phyloP scores from a whole-genome alignment of 192 early-diverging fungal species.

The Entomortierella parvispora region DNA sequence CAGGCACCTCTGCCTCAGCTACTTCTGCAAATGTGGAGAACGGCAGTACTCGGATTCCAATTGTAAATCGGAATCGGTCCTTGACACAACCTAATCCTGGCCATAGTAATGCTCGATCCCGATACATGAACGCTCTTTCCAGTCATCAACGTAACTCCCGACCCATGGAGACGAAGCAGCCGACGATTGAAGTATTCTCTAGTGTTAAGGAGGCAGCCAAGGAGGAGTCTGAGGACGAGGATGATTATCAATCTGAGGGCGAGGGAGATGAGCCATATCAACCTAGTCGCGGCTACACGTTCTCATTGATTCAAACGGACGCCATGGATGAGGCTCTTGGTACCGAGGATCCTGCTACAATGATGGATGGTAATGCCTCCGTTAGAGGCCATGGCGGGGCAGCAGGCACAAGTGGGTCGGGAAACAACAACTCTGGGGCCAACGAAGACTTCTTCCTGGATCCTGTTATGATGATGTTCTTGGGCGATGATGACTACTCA shows the following conservation, averaged over 20 bases:
- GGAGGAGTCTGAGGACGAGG: constrained; percentile 70
- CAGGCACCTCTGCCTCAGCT: not conserved
- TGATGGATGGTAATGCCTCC: constrained; percentile 12
- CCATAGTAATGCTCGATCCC: constrained; percentile 16
- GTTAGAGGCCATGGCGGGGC: not conserved
- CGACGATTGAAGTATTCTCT: constrained; percentile 63
- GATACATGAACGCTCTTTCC: constrained; percentile 33
- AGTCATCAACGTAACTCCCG: constrained; percentile 11
- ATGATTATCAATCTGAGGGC: constrained; percentile 57
- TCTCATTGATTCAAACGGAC: constrained; percentile 64
- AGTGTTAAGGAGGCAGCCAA: constrained; percentile 64
- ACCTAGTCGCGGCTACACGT: constrained; percentile 53
- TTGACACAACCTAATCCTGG: constrained; percentile 42
- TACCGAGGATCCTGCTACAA: constrained; percentile 40
- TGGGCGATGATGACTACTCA: constrained; percentile 47
- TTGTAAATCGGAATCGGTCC: constrained; percentile 23
- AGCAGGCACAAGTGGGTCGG: not conserved
- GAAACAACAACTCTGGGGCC: not conserved
- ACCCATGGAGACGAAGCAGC: constrained; percentile 30
- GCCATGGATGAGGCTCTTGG: constrained; percentile 62
- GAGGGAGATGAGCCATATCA: constrained; percentile 50
- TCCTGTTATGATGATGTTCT: constrained; percentile 44
- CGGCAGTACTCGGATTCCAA: not conserved
- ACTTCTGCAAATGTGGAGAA: not conserved
- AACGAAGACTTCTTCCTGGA: constrained; percentile 52